Evolutionary conservation across 257 asterid genomes (phyloP).

Genomic region (Ilex aquifolium): DNA sequence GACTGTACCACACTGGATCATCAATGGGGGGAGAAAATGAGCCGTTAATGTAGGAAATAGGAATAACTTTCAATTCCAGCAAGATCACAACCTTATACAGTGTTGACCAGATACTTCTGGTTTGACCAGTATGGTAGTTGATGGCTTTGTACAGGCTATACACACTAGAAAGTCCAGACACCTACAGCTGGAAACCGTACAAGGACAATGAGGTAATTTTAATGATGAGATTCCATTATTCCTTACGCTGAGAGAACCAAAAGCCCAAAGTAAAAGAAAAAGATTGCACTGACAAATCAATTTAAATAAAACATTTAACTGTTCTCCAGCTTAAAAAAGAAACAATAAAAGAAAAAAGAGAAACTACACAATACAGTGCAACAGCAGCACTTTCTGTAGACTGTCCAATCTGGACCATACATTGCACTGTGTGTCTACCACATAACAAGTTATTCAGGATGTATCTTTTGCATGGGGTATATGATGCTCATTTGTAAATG

Average conservation of each 20-base stretch:
- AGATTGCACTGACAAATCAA: slow-evolving; percentile 47
- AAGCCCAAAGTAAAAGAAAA: slow-evolving; percentile 41
- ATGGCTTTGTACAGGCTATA: no score
- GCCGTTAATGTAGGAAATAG: slow-evolving; percentile 19
- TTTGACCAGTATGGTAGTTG: slow-evolving; percentile 22
- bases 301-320: slow-evolving; percentile 3
- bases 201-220: slow-evolving; percentile 55
- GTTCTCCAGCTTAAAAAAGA: no score
- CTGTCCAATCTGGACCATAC: no score
- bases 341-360: slow-evolving; percentile 16
- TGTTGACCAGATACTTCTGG: slow-evolving; percentile 21
- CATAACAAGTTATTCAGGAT: no score
- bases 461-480: no score
- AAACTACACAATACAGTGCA: slow-evolving; percentile 7
- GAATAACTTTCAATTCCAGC: slow-evolving; percentile 24
- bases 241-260: slow-evolving; percentile 37
- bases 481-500: no score
- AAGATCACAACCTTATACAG: slow-evolving; percentile 28
- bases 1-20: slow-evolving; percentile 9
- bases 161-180: not conserved
- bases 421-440: no score
- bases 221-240: slow-evolving; percentile 62
- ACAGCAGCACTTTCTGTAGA: not conserved
- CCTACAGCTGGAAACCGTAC: slow-evolving; percentile 53
- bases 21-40: slow-evolving; percentile 5